phyloP scores from a whole-genome alignment of 805 yeast genomes.

The Komagataella pastoris region DNA sequence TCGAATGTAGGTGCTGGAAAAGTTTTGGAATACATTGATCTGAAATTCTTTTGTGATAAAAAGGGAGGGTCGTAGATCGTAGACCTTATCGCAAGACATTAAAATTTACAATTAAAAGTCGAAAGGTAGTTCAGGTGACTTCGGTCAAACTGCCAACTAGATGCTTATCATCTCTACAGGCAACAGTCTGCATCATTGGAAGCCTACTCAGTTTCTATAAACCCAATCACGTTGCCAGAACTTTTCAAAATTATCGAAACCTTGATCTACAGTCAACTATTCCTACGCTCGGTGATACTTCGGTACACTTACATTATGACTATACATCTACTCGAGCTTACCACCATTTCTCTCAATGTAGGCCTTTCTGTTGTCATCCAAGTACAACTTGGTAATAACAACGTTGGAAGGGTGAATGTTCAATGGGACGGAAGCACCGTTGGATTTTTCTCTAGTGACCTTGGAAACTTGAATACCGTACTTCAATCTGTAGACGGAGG shows the following conservation, averaged over 20 bases:
- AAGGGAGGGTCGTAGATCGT: too few relatives aligned
- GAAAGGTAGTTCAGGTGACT: too few relatives aligned
- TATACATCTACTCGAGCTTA: slow-evolving; percentile 62
- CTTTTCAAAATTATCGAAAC: neutral
- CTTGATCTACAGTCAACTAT: neutral
- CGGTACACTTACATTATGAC: neutral
- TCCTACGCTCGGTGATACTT: neutral
- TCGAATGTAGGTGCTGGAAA: too few relatives aligned
- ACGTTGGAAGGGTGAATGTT: slow-evolving; percentile 98
- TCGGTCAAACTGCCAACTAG: too few relatives aligned
- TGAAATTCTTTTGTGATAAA: too few relatives aligned
- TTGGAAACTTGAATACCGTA: slow-evolving; percentile 94
- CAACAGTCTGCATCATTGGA: too few relatives aligned
- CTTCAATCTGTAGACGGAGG: slow-evolving; percentile 98
- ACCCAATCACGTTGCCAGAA: neutral
- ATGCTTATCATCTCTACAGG: too few relatives aligned
- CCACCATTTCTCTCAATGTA: slow-evolving; percentile 97
- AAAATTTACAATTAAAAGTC: too few relatives aligned
- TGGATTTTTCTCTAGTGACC: slow-evolving; percentile 93
- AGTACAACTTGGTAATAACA: slow-evolving; percentile 95
- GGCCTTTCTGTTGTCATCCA: slow-evolving; percentile 98
- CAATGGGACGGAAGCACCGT: slow-evolving; percentile 95
- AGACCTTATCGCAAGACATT: too few relatives aligned
- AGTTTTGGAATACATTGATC: too few relatives aligned
- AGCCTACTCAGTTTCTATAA: neutral